Evolutionary conservation across 192 early-diverging fungal species (phyloP).

Genomic region (Jimgerdemannia flammicorona): DNA sequence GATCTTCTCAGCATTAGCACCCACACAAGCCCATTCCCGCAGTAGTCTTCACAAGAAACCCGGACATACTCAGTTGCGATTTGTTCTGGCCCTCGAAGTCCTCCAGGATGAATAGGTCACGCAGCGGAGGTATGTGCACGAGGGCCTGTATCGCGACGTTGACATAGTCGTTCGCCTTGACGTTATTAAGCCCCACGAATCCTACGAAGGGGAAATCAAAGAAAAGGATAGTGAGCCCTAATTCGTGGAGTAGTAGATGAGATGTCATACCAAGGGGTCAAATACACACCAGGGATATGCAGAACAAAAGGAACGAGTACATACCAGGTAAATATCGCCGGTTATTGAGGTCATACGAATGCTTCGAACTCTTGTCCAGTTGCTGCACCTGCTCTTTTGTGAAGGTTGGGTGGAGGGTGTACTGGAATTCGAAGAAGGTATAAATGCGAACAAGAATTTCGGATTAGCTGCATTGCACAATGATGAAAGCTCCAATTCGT

Average conservation of each 20-base stretch:
- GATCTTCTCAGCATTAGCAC: no score
- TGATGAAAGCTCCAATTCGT: no score
- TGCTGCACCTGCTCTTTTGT: constrained; percentile 57
- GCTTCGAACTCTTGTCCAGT: constrained; percentile 58
- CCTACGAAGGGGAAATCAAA: constrained; percentile 34
- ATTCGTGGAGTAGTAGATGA: not conserved
- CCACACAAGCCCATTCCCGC: not conserved
- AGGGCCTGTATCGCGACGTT: constrained; percentile 90
- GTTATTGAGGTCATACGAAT: constrained; percentile 80
- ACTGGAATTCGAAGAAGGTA: constrained; percentile 38
- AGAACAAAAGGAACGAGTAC: not conserved
- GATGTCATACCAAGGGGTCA: not conserved
- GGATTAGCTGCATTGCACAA: no score
- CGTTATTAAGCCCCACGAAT: constrained; percentile 91
- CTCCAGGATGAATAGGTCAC: constrained; percentile 75
- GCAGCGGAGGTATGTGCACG: constrained; percentile 80
- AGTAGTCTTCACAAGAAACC: not conserved
- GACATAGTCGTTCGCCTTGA: constrained; percentile 94
- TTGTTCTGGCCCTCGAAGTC: constrained; percentile 37
- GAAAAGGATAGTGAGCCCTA: not conserved
- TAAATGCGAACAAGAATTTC: no score
- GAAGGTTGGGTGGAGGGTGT: constrained; percentile 80
- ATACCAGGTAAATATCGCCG: constrained; percentile 80
- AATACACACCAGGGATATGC: not conserved
- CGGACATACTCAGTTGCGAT: constrained; percentile 43